Evolutionary conservation across 1,284 basidiomycete species (phyloP).

Genomic region (Chondrostereum purpureum): DNA sequence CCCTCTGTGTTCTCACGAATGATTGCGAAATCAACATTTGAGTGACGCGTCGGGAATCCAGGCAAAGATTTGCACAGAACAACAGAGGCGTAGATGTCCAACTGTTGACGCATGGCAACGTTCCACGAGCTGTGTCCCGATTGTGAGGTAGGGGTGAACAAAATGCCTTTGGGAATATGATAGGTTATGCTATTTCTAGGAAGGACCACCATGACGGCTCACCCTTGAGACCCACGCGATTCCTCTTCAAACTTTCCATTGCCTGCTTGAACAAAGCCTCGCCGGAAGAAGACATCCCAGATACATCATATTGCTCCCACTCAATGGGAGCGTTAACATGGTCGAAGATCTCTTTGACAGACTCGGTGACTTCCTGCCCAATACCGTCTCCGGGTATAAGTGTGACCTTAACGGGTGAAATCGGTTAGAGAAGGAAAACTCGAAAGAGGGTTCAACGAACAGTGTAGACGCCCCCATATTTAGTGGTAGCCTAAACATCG

Average conservation of each 20-base stretch:
- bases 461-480: slow-evolving; percentile 92
- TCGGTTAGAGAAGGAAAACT: slow-evolving; percentile 14
- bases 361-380: slow-evolving; percentile 95
- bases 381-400: slow-evolving; percentile 97
- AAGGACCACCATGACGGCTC: too few species aligned
- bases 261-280: slow-evolving; percentile 96
- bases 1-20: slow-evolving; percentile 99
- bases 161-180: slow-evolving; percentile 66
- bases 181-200: too few species aligned
- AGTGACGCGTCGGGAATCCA: slow-evolving; percentile 95
- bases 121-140: slow-evolving; percentile 99
- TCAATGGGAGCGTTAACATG: slow-evolving; percentile 97
- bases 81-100: slow-evolving; percentile 98
- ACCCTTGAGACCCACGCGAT: slow-evolving; percentile 99
- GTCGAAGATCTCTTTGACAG: slow-evolving; percentile 99
- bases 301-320: slow-evolving; percentile 99
- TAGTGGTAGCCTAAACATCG: slow-evolving; percentile 67
- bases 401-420: slow-evolving; percentile 58
- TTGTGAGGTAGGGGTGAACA: slow-evolving; percentile 97
- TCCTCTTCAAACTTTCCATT: slow-evolving; percentile 94
- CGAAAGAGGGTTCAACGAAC: slow-evolving; percentile 36
- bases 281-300: slow-evolving; percentile 90
- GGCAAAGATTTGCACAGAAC: slow-evolving; percentile 97
- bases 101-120: slow-evolving; percentile 98
- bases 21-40: slow-evolving; percentile 97